A percentile compares a stretch with the other conserved stretches of the same genome.
phyloP scores from a whole-genome alignment of 441 rosid genomes.

The Melastoma candidum region DNA sequence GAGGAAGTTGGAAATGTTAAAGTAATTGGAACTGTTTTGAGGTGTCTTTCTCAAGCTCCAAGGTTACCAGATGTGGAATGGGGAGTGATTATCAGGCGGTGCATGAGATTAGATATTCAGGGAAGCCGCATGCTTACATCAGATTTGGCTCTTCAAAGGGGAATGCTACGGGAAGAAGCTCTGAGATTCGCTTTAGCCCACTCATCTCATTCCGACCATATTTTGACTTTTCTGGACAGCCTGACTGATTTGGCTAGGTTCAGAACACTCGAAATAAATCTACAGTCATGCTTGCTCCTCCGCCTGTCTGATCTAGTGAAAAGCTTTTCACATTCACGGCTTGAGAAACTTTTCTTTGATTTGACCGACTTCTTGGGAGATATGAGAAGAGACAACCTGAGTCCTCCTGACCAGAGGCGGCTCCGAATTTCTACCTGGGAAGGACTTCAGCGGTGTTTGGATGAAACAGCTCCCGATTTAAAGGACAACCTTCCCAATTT shows the following conservation, averaged over 20 bases:
- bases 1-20: slow-evolving; percentile 22
- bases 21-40: slow-evolving; percentile 42
- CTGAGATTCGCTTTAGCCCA: slow-evolving; percentile 59
- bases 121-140: slow-evolving; percentile 22
- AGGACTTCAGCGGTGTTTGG: slow-evolving; percentile 69
- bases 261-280: slow-evolving; percentile 48
- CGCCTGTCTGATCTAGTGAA: slow-evolving; percentile 55
- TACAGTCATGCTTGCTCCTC: slow-evolving; percentile 53
- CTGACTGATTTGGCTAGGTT: slow-evolving; percentile 66
- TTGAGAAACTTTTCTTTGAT: slow-evolving; percentile 64
- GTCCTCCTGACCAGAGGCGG: slow-evolving; percentile 35
- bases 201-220: slow-evolving; percentile 57
- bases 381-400: slow-evolving; percentile 30
- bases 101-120: slow-evolving; percentile 72
- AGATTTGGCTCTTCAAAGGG: slow-evolving; percentile 30
- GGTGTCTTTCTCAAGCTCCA: slow-evolving; percentile 82
- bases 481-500: slow-evolving; percentile 37
- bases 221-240: slow-evolving; percentile 67
- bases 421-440: slow-evolving; percentile 71
- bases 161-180: slow-evolving; percentile 60
- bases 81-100: slow-evolving; percentile 70
- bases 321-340: slow-evolving; percentile 71
- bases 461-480: slow-evolving; percentile 53
- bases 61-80: slow-evolving; percentile 75
- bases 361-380: slow-evolving; percentile 39